Conservation (phyloP, 225 moss, liverwort and hornwort genomes). For the Ulota crispa region DNA sequence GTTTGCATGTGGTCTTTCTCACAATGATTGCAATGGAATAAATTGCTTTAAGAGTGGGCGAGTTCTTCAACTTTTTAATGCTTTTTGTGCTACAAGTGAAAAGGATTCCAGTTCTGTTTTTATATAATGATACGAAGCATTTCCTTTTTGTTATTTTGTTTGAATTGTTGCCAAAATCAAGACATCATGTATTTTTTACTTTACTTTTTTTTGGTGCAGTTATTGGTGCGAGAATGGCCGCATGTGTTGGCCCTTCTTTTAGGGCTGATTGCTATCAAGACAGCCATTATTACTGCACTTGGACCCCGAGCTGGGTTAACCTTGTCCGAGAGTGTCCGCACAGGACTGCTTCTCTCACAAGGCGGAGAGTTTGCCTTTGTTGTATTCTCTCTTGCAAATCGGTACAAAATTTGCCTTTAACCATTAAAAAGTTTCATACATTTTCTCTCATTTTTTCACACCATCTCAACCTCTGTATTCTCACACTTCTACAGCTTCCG, state of each 20-base stretch:
- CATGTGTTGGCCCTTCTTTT: constrained; percentile 84
- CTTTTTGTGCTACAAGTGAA: neutral
- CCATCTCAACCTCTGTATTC: too few relatives aligned
- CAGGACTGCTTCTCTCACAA: constrained; percentile 91
- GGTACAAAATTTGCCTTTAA: constrained; percentile 29
- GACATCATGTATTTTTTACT: neutral
- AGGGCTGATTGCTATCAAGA: constrained; percentile 94
- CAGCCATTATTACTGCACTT: constrained; percentile 81
- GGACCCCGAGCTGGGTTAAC: constrained; percentile 85
- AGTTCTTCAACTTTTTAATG: neutral
- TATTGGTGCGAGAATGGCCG: constrained; percentile 92
- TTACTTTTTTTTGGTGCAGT: constrained; percentile 35
- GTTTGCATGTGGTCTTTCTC: neutral
- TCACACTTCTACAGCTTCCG: too few relatives aligned
- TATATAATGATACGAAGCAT: neutral
- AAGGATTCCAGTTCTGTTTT: neutral
- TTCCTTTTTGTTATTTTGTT: neutral
- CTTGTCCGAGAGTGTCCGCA: constrained; percentile 88
- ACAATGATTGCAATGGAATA: neutral
- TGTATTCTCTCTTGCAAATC: constrained; percentile 96
- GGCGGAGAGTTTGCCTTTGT: constrained; percentile 99
- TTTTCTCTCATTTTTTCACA: too few relatives aligned
- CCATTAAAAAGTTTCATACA: neutral
- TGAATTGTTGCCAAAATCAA: neutral
- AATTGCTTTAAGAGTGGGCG: neutral